phyloP scores from a whole-genome alignment of 495 filamentous ascomycete species.

The Parmelia sp. region DNA sequence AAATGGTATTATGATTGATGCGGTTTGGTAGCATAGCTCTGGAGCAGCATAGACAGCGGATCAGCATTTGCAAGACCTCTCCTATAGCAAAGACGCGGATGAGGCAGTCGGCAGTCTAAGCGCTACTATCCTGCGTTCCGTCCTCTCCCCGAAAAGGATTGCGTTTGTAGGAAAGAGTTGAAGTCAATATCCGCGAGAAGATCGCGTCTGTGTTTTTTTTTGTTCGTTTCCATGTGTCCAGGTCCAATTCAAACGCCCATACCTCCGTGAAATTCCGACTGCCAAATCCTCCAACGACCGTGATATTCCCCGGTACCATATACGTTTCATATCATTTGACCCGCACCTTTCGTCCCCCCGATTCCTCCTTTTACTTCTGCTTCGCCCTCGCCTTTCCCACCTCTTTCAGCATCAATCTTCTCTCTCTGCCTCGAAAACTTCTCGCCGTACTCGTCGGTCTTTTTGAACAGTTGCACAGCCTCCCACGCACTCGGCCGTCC shows the following conservation, averaged over 20 bases:
- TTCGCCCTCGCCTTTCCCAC: not conserved
- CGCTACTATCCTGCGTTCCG: too few species aligned
- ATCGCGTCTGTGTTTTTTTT: not conserved
- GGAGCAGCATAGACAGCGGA: not conserved
- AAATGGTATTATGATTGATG: not conserved
- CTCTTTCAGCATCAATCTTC: constrained; percentile 3
- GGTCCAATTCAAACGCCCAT: not conserved
- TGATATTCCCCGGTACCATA: not conserved
- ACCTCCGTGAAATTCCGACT: not conserved
- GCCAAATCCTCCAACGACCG: not conserved
- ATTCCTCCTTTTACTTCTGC: constrained; percentile 9
- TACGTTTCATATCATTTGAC: constrained; percentile 5
- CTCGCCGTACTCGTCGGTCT: constrained; percentile 42
- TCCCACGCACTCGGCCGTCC: constrained; percentile 44
- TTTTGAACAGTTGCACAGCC: constrained; percentile 45
- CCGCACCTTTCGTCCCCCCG: constrained; percentile 18
- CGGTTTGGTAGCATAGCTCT: not conserved
- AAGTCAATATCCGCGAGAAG: too few species aligned
- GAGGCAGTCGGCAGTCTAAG: too few species aligned
- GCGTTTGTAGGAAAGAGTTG: not conserved
- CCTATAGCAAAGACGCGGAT: not conserved
- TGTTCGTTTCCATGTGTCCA: not conserved
- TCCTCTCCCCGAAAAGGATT: not conserved
- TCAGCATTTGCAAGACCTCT: not conserved
- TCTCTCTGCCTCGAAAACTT: constrained; percentile 33